Conservation (phyloP, 495 filamentous ascomycete genomes). For the Hypoxylon fuscum region DNA sequence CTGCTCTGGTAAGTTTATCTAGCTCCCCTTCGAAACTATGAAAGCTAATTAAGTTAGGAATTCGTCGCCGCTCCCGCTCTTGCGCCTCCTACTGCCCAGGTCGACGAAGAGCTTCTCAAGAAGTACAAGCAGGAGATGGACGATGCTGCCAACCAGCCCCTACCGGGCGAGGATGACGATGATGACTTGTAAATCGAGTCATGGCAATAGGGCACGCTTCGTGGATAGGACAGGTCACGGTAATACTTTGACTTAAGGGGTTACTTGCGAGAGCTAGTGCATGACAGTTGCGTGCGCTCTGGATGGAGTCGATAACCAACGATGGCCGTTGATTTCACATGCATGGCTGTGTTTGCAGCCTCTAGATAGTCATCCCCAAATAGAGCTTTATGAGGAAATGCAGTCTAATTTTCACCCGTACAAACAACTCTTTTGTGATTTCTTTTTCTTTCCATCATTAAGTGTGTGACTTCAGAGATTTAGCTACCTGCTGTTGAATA, state of each 20-base stretch:
- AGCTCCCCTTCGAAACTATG: background rate
- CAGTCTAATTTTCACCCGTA: conserved; percentile 14
- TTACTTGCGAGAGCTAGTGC: conserved; percentile 23
- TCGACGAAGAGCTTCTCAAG: conserved; percentile 82
- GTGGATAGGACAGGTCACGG: conserved; percentile 28
- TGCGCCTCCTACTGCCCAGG: conserved; percentile 87
- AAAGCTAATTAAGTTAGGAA: conserved; percentile 66
- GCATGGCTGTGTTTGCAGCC: conserved; percentile 44
- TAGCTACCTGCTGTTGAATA: too few species aligned
- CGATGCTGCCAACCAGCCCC: conserved; percentile 79
- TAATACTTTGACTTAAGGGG: conserved; percentile 38
- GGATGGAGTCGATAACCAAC: conserved; percentile 29
- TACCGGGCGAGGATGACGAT: conserved; percentile 95
- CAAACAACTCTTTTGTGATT: too few species aligned
- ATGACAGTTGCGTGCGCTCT: conserved; percentile 25
- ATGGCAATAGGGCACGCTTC: conserved; percentile 12
- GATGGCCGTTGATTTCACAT: conserved; percentile 36
- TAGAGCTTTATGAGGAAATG: conserved; percentile 42
- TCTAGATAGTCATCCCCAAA: conserved; percentile 44
- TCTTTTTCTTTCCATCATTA: background rate
- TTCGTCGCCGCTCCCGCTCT: conserved; percentile 96
- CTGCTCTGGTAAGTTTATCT: conserved; percentile 72
- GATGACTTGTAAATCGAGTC: conserved; percentile 61
- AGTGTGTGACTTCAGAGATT: too few species aligned
- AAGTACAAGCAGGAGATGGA: conserved; percentile 91